These are phyloP conservation scores for Microdochium bolleyi DNA, from an alignment of 2,329 filamentous ascomycete genomes.

Conservation along the genomic window DNA sequence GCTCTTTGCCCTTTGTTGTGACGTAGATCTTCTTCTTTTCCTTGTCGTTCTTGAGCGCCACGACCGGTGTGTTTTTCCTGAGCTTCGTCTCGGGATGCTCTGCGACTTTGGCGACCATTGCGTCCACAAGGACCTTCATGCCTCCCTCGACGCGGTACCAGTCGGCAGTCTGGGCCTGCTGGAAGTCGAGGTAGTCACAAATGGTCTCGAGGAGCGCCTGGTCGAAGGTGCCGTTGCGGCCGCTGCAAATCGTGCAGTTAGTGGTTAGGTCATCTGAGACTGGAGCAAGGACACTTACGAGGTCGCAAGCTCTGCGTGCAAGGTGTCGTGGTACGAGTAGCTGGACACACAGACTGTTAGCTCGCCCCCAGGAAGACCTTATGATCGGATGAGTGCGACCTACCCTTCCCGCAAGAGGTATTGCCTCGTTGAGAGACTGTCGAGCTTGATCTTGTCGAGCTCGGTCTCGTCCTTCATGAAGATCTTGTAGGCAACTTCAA, in stretches of 20 bases:
- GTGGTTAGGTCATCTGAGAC: not conserved
- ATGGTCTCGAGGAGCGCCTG: slow-evolving; percentile 9
- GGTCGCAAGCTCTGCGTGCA: slow-evolving; percentile 1
- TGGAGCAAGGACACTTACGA: slow-evolving; percentile 4
- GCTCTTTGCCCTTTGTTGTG: not conserved
- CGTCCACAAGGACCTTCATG: slow-evolving; percentile 4
- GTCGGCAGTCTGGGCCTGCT: not conserved
- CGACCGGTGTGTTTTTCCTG: slow-evolving; percentile 1
- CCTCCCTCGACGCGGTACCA: slow-evolving; percentile 9
- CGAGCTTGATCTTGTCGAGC: too few species aligned
- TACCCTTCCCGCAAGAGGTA: not conserved
- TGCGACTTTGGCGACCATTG: slow-evolving; percentile 1
- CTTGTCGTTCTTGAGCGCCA: not conserved
- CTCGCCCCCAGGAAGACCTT: not conserved
- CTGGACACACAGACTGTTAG: not conserved
- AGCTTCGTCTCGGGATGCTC: not conserved
- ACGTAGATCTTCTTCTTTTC: not conserved
- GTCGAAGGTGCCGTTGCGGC: slow-evolving; percentile 8
- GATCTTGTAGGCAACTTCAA: slow-evolving; percentile 2
- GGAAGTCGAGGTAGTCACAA: slow-evolving; percentile 9
- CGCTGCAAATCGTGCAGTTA: slow-evolving; percentile 1
- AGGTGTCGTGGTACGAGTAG: slow-evolving; percentile 4
- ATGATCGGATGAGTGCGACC: not conserved
- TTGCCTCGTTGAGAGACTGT: slow-evolving; percentile 6
- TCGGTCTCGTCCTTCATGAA: slow-evolving; percentile 6